These are phyloP conservation scores for Pseudoturritis turrita DNA, from an alignment of 345 rosid species.

Conservation along the genomic window DNA sequence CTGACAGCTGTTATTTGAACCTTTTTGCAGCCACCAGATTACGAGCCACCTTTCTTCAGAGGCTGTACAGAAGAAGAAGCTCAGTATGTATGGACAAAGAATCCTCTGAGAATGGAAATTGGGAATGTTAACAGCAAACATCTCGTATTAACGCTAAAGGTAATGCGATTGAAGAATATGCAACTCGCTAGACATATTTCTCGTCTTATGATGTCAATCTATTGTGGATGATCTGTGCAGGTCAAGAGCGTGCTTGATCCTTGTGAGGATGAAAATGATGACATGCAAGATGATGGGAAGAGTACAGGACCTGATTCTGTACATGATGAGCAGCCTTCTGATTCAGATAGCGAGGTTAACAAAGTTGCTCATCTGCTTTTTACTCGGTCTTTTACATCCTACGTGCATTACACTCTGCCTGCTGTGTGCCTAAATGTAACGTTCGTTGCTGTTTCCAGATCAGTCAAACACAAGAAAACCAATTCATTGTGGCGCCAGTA, in stretches of 20 bases:
- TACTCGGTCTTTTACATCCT: neutral
- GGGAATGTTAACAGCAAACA: conserved; percentile 98
- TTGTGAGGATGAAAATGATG: conserved; percentile 83
- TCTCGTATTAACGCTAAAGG: conserved; percentile 84
- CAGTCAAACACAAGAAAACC: conserved; percentile 54
- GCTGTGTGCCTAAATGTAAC: neutral
- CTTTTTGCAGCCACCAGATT: conserved; percentile 69
- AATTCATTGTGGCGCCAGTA: conserved; percentile 54
- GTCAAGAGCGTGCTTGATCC: conserved; percentile 99
- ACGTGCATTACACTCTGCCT: neutral
- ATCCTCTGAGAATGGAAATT: conserved; percentile 90
- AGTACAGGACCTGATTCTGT: conserved; percentile 63
- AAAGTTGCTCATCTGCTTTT: neutral
- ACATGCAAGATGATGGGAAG: conserved; percentile 62
- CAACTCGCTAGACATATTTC: neutral
- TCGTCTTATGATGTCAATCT: neutral
- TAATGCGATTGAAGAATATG: conserved; percentile 17
- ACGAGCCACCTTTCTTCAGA: conserved; percentile 96
- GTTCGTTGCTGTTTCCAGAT: conserved; percentile 44
- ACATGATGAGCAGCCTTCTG: conserved; percentile 55
- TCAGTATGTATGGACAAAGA: conserved; percentile 73
- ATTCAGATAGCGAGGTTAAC: conserved; percentile 82
- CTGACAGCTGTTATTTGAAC: neutral
- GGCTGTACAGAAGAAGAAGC: conserved; percentile 81
- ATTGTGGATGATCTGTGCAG: conserved; percentile 35